Evolutionary conservation across 352 stramenopile species (phyloP).

Genomic region (Pythium utonaiense): DNA sequence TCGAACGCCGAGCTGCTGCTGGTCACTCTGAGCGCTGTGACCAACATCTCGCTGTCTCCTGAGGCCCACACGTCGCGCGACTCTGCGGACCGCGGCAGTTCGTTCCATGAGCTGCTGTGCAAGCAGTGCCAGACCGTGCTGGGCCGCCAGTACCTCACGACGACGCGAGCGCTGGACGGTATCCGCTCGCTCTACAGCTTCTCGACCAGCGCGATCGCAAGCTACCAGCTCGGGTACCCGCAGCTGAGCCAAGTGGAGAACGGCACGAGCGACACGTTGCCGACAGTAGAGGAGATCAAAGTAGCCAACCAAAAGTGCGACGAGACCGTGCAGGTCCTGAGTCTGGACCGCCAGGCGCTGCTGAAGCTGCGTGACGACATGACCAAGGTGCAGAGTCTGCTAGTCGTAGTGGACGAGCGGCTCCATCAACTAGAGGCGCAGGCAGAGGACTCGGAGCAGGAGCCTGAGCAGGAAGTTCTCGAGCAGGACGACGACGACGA

Average conservation of each 20-base stretch:
- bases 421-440: slow-evolving; percentile 58
- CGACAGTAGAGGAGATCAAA: slow-evolving; percentile 28
- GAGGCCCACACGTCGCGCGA: slow-evolving; percentile 53
- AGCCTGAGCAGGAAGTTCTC: slow-evolving; percentile 3
- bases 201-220: slow-evolving; percentile 63
- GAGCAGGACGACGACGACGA: slow-evolving; percentile 12
- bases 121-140: slow-evolving; percentile 79
- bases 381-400: slow-evolving; percentile 71
- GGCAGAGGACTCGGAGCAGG: slow-evolving; percentile 41
- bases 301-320: slow-evolving; percentile 30
- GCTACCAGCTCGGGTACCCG: slow-evolving; percentile 76
- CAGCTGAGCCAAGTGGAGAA: slow-evolving; percentile 26
- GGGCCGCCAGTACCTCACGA: slow-evolving; percentile 75
- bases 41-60: slow-evolving; percentile 45
- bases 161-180: slow-evolving; percentile 48
- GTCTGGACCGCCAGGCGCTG: slow-evolving; percentile 47
- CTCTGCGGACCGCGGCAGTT: slow-evolving; percentile 53
- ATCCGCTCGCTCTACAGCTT: slow-evolving; percentile 75
- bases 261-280: slow-evolving; percentile 8
- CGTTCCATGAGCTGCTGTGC: slow-evolving; percentile 75
- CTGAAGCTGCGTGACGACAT: slow-evolving; percentile 60
- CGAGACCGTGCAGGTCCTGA: slow-evolving; percentile 34
- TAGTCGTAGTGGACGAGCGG: slow-evolving; percentile 72
- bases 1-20: slow-evolving; percentile 73
- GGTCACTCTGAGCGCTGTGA: slow-evolving; percentile 69